These are phyloP conservation scores for Senna tora DNA, from an alignment of 306 rosid genomes.

Conservation along the genomic window DNA sequence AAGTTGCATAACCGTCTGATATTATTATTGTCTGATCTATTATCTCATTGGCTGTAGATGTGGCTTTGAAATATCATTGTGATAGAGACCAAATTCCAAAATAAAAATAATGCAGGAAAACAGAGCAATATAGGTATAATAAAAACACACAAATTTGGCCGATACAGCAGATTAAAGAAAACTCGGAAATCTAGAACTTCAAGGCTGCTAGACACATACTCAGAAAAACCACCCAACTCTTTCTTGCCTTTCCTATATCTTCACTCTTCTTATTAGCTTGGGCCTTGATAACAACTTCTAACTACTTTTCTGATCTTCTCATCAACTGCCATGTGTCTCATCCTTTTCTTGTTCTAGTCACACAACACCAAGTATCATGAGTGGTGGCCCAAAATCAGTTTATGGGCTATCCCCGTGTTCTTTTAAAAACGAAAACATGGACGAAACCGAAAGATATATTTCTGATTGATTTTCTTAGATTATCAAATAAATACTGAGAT, in stretches of 20 bases:
- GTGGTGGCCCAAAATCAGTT: slow-evolving; percentile 26
- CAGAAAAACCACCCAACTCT: not conserved
- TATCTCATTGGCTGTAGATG: not conserved
- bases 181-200: not conserved
- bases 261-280: not conserved
- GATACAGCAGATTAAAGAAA: not conserved
- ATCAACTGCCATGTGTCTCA: not conserved
- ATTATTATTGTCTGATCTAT: slow-evolving; percentile 23
- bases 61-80: not conserved
- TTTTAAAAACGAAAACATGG: not conserved
- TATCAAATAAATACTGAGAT: slow-evolving; percentile 21
- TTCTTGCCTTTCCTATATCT: not conserved
- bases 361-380: not conserved
- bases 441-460: not conserved
- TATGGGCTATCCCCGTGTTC: not conserved
- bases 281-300: not conserved
- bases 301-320: not conserved
- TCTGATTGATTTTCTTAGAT: slow-evolving; percentile 6
- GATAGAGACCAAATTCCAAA: not conserved
- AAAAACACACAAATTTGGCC: not conserved
- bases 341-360: not conserved
- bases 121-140: not conserved
- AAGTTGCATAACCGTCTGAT: slow-evolving; percentile 11
- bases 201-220: not conserved
- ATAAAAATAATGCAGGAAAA: not conserved